These are phyloP conservation scores for Fennellomyces sp. DNA, from an alignment of 371 early-diverging fungal species.

Conservation along the genomic window DNA sequence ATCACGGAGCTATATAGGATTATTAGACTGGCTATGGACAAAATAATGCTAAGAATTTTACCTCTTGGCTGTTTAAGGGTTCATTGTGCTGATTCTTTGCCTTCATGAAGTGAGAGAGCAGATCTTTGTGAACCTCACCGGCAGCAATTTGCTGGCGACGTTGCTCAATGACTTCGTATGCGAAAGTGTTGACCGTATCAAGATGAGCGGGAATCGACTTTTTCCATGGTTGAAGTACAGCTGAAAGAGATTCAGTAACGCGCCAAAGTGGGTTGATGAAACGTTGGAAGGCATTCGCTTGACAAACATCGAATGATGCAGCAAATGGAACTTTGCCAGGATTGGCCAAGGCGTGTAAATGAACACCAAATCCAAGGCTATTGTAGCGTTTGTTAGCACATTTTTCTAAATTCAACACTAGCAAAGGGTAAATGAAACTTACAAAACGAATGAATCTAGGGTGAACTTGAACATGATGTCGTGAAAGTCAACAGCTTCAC, in stretches of 20 bases:
- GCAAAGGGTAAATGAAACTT: conserved; percentile 3
- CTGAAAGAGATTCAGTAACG: conserved; percentile 21
- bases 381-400: no score
- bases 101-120: conserved; percentile 63
- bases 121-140: conserved; percentile 42
- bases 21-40: background rate
- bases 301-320: conserved; percentile 56
- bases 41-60: background rate
- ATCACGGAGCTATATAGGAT: conserved; percentile 42
- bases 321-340: conserved; percentile 55
- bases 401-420: background rate
- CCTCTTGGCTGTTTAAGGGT: conserved; percentile 35
- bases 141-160: conserved; percentile 31
- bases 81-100: conserved; percentile 40
- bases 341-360: conserved; percentile 30
- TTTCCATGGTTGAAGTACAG: conserved; percentile 15
- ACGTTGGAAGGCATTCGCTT: conserved; percentile 33
- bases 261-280: conserved; percentile 50
- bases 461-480: conserved; percentile 56
- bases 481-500: conserved; percentile 44
- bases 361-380: conserved; percentile 52
- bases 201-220: conserved; percentile 42
- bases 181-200: conserved; percentile 49
- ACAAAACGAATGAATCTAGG: conserved; percentile 61
- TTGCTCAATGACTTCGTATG: conserved; percentile 40